Evolutionary conservation across 148 eudicot species (phyloP).

Genomic region (Rhododendron simsii): DNA sequence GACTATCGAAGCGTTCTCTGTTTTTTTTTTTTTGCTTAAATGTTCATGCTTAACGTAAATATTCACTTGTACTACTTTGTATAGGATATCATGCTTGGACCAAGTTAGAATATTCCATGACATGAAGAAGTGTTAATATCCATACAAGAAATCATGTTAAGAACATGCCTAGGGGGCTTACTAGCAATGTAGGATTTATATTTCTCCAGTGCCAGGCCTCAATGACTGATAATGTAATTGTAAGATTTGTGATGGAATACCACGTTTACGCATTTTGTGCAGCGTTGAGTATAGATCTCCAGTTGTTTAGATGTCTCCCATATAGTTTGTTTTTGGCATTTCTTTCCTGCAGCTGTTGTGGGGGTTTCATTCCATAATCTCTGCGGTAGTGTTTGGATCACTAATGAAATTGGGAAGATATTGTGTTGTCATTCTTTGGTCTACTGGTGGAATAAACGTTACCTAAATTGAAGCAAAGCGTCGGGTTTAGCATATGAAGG

Average conservation of each 20-base stretch:
- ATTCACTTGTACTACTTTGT: not conserved
- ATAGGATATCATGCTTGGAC: not conserved
- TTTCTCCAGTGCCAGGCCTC: not conserved
- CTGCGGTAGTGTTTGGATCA: not conserved
- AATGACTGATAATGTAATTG: not conserved
- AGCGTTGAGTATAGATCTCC: not conserved
- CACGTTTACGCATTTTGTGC: not conserved
- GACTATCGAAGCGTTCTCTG: not conserved
- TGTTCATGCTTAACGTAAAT: not conserved
- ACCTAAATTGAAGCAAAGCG: not conserved
- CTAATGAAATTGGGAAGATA: not conserved
- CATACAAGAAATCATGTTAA: not conserved
- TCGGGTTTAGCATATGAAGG: not conserved
- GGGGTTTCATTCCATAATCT: not conserved
- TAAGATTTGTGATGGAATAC: not conserved
- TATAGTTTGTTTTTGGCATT: not conserved
- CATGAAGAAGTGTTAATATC: not conserved
- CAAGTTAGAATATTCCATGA: not conserved
- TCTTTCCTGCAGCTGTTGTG: not conserved
- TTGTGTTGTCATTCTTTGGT: not conserved
- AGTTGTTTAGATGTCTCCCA: not conserved
- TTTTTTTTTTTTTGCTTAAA: not conserved
- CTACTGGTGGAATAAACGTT: not conserved
- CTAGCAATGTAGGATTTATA: not conserved
- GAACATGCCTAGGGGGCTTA: not conserved